A percentile compares a stretch with the other conserved stretches of the same genome.
Conservation (phyloP, 345 rosid genomes). For the Conringia planisiliqua region DNA sequence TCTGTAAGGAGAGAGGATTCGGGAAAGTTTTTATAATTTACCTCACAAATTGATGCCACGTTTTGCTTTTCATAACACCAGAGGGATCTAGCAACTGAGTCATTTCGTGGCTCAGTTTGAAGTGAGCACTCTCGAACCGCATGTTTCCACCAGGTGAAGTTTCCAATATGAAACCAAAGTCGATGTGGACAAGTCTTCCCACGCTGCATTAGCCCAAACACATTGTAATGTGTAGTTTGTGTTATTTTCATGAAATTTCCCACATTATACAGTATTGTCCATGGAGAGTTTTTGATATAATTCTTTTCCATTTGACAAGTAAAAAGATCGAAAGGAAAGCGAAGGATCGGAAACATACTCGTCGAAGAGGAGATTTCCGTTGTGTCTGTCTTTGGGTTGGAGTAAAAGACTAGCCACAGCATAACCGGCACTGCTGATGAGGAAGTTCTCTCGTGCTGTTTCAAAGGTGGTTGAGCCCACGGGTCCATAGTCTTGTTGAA, state of each 20-base stretch:
- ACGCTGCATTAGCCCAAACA: constrained; percentile 43
- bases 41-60: constrained; percentile 84
- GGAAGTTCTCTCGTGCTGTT: constrained; percentile 91
- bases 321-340: not conserved
- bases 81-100: constrained; percentile 94
- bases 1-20: not conserved
- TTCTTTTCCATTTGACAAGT: not conserved
- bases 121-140: constrained; percentile 97
- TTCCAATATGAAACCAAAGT: constrained; percentile 96
- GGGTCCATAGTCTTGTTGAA: constrained; percentile 96
- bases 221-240: not conserved
- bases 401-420: constrained; percentile 97
- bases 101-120: constrained; percentile 99
- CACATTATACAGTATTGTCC: not conserved
- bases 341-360: constrained; percentile 41
- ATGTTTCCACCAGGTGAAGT: constrained; percentile 95
- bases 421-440: constrained; percentile 97
- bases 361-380: constrained; percentile 98
- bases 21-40: constrained; percentile 15
- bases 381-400: constrained; percentile 99
- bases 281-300: not conserved
- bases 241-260: not conserved
- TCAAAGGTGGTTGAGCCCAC: constrained; percentile 91
- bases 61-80: constrained; percentile 88
- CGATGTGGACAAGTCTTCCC: constrained; percentile 97